phyloP scores from a whole-genome alignment of 78 protist species.

The Cyanophora paradoxa region DNA sequence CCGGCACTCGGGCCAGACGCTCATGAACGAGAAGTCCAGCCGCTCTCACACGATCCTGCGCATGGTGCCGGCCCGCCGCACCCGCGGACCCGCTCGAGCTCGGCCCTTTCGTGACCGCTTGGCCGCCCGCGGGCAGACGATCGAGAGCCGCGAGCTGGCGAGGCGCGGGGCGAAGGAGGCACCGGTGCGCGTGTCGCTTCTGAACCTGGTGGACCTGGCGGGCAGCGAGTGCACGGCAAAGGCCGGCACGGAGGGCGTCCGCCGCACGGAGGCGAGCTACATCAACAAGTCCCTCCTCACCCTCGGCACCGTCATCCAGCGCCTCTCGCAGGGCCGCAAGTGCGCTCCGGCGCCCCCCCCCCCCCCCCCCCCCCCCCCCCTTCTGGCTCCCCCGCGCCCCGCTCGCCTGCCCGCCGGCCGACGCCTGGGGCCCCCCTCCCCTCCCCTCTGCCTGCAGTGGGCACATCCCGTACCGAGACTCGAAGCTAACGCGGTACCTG shows the following conservation, averaged over 20 bases:
- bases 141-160: constrained; percentile 38
- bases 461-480: constrained; percentile 71
- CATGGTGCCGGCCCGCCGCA: too few species aligned
- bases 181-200: constrained; percentile 4
- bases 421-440: not conserved
- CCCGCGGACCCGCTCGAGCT: too few species aligned
- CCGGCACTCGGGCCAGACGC: constrained; percentile 45
- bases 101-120: too few species aligned
- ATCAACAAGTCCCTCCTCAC: constrained; percentile 72
- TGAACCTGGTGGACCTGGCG: constrained; percentile 82
- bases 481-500: constrained; percentile 65
- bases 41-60: constrained; percentile 86
- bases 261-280: constrained; percentile 64
- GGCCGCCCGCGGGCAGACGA: too few species aligned
- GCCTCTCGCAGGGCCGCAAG: not conserved
- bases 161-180: not conserved
- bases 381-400: not conserved
- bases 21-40: constrained; percentile 69
- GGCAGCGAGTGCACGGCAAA: constrained; percentile 64
- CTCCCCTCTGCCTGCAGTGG: not conserved
- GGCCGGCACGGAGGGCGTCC: constrained; percentile 68
- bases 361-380: not conserved
- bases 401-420: not conserved
- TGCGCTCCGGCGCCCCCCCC: not conserved
- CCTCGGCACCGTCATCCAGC: constrained; percentile 66